Base-by-base conservation (phyloP, 176 grass and related monocot species). In the Triticum timopheevii region DNA sequence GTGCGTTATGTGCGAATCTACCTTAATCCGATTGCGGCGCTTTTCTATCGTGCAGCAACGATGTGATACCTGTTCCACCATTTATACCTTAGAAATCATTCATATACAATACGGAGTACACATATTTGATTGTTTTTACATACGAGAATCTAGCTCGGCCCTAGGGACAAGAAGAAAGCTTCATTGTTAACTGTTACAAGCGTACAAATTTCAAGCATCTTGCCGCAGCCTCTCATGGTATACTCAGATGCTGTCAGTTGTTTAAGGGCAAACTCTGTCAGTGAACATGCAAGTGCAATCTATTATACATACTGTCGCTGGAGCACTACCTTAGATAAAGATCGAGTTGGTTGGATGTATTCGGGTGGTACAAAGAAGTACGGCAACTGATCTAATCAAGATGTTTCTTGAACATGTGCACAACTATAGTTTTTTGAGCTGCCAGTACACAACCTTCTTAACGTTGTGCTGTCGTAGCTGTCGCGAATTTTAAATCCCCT, bases 351-450 rank as follows among this genome's bases (percentile, higher is more conserved):
- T 39, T 68, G 3, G 49, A 69, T 70, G 13, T 10, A 47, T n/a
- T 38, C 15, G 47, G 70, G 38, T 11, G 7, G 81, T 72, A 79
- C 23, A 69, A 70, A 65, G 12, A 89, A 42, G 82, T 85, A 85
- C 82, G 82, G 82, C 68, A 84, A 24, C 75, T 65, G 81, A 73
- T 71, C 22, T 19, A 7, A 49, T 80, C 54, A 33, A 74, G 66
- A 74, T 80, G 12, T 4, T 36, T 65, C 49, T 80, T 13, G 12
- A 27, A 69, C n/a, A 31, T 39, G 4, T 34, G 19, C 30, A 11
- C 13, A 31, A 3, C 8, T 30, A 20, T 40, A 15, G 20, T 56
- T 31, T 42, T 23, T 76, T 40, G 10, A 67, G 31, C 72, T 65
- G 30, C 25, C 8, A 52, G 52, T 39, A 45, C 50, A 71, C 20